Evolutionary conservation across 805 yeast species (phyloP), one percentile per base, ranked within the genome.

Genomic region (Hanseniaspora opuntiae): DNA sequence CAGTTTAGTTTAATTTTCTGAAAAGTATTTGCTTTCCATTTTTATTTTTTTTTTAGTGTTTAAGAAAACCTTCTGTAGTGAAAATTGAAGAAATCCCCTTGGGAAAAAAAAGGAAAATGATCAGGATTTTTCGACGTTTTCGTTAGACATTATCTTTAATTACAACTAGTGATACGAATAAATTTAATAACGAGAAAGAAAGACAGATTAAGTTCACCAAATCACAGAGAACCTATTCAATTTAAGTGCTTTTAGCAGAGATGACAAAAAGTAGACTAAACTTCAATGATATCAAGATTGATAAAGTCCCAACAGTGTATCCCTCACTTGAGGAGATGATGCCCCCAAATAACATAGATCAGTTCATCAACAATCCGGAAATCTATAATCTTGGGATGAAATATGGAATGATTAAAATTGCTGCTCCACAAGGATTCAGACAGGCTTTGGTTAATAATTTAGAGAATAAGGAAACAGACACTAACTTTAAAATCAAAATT

Each of bases 321-420:
- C 84, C 89, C 1, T 68, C 80, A 1, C 68, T 66, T 19, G 72
- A 71, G 25, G 81, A 84, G 59, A 77, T 81, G 56, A 61, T 65
- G 11, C 81, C 83, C 62, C 94, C 95, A 0, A 75, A 82, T 20
- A 65, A 64, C n/a, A 51, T 51, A 7, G 37, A 51, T 19, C 20
- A 32, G 3, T 83, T 80, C 58, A 68, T 86, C 17, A 82, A 84
- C 22, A 70, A 76, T 14, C 65, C 78, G 1, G 64, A 67, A 12
- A 70, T 73, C 0, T 58, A 60, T 2, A 48, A 60, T 2, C 60
- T 73, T 10, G 95, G 93, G 2, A 66, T 63, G 33, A 63, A 68
- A 30, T 78, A 74, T 63, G 96, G 96, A 0, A 88, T 93, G 61
- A 66, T 87, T 44, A 89, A 88, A 61, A 63, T 89, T 2, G 70